Evolutionary conservation across 306 rosid genomes (phyloP), one percentile per base, ranked within the genome.

Genomic region (Hylodesmum podocarpum): DNA sequence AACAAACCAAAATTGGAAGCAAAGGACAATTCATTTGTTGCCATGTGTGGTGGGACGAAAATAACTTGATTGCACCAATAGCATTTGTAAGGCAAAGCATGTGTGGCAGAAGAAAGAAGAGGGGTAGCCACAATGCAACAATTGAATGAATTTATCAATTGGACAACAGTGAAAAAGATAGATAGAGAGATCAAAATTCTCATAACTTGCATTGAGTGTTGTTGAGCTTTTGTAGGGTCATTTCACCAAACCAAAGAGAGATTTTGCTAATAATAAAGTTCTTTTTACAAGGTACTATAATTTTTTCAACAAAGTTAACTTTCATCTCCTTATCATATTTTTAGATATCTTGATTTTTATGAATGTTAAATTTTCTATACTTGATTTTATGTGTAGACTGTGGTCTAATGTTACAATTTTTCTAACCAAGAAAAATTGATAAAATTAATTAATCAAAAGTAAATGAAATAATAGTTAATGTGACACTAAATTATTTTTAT

Each of bases 1-100:
- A 53, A 41, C 29, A 63, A 61, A 29, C 62, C 77, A 37, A 53
- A 34, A 40, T 34, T 69, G 75, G 79, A 73, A 73, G 65, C 62
- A 78, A 22, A 78, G 66, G 81, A 83, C 78, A 58, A 72, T 1
- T 9, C 2, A 31, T 50, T 37, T 22, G 80, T 12, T 51, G 67
- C 39, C 2, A 47, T 46, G 65, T 34, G n/a, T 57, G 70, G n/a
- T 57, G 70, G 59, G 21, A 5, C 57, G 41, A 63, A 81, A 76
- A 40, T 37, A 51, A 51, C 29, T 36, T 37, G 33, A 44, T 39
- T 29, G 51, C 34, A 24, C 19, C 49, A 63, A 53, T 24, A 78
- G 36, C 19, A 47, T 70, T 33, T 31, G 47, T 31, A 70, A 61
- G 62, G 72, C 57, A 62, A 59, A 9, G 12, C 68, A 62, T 36